A percentile compares a stretch with the other conserved stretches of the same genome.
Conservation (phyloP, 2,329 filamentous ascomycete species). For the Coleophoma crateriformis region DNA sequence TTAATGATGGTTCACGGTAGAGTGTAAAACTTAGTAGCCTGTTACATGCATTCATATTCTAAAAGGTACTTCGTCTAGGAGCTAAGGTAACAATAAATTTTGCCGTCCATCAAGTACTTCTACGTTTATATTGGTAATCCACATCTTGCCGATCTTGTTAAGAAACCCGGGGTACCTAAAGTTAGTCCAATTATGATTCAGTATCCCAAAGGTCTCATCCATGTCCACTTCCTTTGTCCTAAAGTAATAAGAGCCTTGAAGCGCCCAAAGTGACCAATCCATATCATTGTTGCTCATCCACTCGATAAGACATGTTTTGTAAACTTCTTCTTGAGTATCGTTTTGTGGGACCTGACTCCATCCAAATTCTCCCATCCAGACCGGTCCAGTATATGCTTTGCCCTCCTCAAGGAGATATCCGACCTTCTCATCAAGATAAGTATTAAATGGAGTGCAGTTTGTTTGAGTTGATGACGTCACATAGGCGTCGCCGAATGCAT, state of each 20-base stretch:
- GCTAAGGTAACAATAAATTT: too few species aligned
- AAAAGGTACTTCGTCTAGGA: too few species aligned
- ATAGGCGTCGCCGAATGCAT: slow-evolving; percentile 4
- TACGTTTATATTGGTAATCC: slow-evolving; percentile 35
- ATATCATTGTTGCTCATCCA: slow-evolving; percentile 51
- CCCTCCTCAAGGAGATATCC: slow-evolving; percentile 47
- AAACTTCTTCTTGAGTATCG: slow-evolving; percentile 36
- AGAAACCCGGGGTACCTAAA: slow-evolving; percentile 32
- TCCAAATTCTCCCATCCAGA: slow-evolving; percentile 56
- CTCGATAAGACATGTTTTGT: slow-evolving; percentile 44
- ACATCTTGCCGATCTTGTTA: slow-evolving; percentile 30
- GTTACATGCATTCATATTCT: too few species aligned
- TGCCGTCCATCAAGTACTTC: slow-evolving; percentile 9
- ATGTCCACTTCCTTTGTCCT: slow-evolving; percentile 41
- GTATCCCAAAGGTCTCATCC: slow-evolving; percentile 47
- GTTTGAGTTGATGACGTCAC: slow-evolving; percentile 25
- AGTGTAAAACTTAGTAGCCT: too few species aligned
- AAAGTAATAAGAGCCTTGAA: slow-evolving; percentile 54
- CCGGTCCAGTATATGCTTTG: slow-evolving; percentile 42
- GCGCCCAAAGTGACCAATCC: slow-evolving; percentile 54
- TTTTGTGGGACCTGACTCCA: slow-evolving; percentile 23
- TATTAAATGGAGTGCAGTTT: slow-evolving; percentile 37
- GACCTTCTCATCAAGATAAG: slow-evolving; percentile 39
- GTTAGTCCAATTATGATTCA: slow-evolving; percentile 37
- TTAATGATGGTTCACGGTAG: too few species aligned